Evolutionary conservation across 441 rosid species (phyloP).

Genomic region (Pelargonium exstipulatum): DNA sequence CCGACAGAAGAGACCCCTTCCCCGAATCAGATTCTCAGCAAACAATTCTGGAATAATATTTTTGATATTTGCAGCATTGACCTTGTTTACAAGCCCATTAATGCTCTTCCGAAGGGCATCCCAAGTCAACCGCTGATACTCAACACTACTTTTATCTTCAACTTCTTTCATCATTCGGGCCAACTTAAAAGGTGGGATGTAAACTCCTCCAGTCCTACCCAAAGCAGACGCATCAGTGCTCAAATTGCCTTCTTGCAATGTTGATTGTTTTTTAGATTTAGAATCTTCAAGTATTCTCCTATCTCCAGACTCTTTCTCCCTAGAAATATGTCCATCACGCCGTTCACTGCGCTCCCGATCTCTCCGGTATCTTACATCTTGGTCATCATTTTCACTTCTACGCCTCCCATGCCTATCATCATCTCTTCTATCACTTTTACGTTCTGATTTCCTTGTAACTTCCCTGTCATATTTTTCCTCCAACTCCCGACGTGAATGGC

Average conservation of each 20-base stretch:
- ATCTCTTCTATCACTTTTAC: constrained; percentile 24
- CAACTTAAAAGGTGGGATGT: constrained; percentile 82
- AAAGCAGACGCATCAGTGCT: constrained; percentile 31
- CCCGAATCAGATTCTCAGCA: constrained; percentile 79
- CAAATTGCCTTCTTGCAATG: constrained; percentile 33
- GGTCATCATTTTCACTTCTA: constrained; percentile 24
- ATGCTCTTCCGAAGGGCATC: constrained; percentile 92
- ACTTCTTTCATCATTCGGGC: constrained; percentile 88
- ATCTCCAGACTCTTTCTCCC: constrained; percentile 34
- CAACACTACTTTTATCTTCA: constrained; percentile 68
- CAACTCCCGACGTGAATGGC: constrained; percentile 25
- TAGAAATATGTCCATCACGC: constrained; percentile 18
- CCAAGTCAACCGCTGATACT: constrained; percentile 90
- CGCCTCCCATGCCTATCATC: constrained; percentile 29
- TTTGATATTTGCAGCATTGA: constrained; percentile 76
- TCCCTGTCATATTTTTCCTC: constrained; percentile 28
- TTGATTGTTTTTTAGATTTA: constrained; percentile 23
- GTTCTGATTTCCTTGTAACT: constrained; percentile 22
- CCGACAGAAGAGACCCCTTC: constrained; percentile 86
- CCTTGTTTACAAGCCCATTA: constrained; percentile 82
- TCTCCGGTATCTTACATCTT: constrained; percentile 24
- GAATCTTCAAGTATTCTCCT: constrained; percentile 29
- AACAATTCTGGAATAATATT: constrained; percentile 82
- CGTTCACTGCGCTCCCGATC: constrained; percentile 29
- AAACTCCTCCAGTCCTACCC: constrained; percentile 78